Evolutionary conservation across 306 rosid species (phyloP).

Genomic region (Astragalus membranaceus): DNA sequence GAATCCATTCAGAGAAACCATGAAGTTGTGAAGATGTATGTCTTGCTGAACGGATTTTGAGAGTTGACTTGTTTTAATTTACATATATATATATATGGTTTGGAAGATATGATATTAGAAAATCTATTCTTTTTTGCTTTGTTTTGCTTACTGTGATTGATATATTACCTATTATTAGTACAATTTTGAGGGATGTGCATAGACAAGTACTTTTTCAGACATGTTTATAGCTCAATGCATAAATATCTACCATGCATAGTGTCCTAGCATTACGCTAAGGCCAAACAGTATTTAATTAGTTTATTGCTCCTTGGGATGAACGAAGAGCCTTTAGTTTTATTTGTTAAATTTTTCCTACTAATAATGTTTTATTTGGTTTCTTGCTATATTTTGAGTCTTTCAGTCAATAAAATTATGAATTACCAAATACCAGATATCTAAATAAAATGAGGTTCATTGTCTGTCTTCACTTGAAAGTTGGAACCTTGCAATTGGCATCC

Average conservation of each 20-base stretch:
- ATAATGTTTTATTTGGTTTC: neutral
- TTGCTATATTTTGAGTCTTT: neutral
- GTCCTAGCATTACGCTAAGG: neutral
- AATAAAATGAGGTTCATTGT: neutral
- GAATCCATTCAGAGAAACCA: slow-evolving; percentile 33
- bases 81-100: neutral
- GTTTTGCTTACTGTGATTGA: neutral
- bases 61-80: slow-evolving; percentile 11
- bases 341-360: neutral
- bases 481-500: neutral
- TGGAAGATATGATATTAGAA: neutral
- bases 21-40: slow-evolving; percentile 33
- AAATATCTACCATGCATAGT: neutral
- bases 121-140: slow-evolving; percentile 1
- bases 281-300: neutral
- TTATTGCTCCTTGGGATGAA: neutral
- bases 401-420: neutral
- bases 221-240: slow-evolving; percentile 3
- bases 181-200: slow-evolving; percentile 32
- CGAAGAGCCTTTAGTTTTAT: neutral
- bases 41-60: neutral
- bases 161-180: slow-evolving; percentile 11
- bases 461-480: neutral
- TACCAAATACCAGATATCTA: neutral
- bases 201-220: neutral